Evolutionary conservation across 2,329 filamentous ascomycete genomes (phyloP), one percentile per base, ranked within the genome.

Genomic region (Cladosporium austrohemisphaericum): DNA sequence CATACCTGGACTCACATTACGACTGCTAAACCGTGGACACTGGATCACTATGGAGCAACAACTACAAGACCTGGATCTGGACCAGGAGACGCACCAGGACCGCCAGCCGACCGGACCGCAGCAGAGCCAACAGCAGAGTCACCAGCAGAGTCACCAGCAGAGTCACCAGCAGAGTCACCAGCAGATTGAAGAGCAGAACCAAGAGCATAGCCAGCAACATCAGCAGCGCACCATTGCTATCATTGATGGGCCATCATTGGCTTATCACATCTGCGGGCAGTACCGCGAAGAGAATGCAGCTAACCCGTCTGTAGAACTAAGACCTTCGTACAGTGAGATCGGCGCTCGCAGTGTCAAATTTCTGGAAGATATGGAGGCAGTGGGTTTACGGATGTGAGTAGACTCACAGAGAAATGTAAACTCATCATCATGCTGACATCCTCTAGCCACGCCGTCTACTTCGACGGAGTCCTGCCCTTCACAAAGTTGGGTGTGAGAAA

Each of bases 231-330:
- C 57, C 8, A 52, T 36, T 18, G 67, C 77, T 13, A 72, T 82
- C 36, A 80, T 95, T 49, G 90, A 95, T 63, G 90, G 89, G 0
- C 89, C 90, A 4, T 84, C 82, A 2, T 70, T 95, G 20, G 86
- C 88, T 1, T 86, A 92, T 64, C 79, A 88, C 64, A 72, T 91
- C 32, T 81, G 86, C 52, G 72, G 81, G 43, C 68, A 40, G 13
- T 52, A 59, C 1, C 55, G 55, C 38, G 36, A 53, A 26, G 43
- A 36, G 31, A 22, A 31, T 8, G 8, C 18, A 16, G 18, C 44
- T 37, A 31, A 29, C 25, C 5, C 2, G 22, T 26, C 13, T 4
- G 35, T 33, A 28, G 33, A 47, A 10, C 19, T 47, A 8, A 38
- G 11, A n/a, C 44, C 44, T 80, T 14, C 77, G 82, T 49, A 69